Evolutionary conservation across 768 basidiomycete species (phyloP).

Genomic region (Pisolithus sp.): DNA sequence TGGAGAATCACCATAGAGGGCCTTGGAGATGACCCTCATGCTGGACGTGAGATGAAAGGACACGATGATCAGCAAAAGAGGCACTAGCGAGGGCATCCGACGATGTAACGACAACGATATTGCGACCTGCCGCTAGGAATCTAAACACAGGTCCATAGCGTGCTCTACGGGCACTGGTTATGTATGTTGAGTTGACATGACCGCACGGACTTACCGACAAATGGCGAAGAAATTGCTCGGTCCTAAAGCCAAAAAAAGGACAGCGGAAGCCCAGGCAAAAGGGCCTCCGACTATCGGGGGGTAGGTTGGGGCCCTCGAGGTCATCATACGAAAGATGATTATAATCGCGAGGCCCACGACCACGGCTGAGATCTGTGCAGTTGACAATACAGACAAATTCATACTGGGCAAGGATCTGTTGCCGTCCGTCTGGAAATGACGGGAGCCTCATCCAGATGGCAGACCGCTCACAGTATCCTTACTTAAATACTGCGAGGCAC

Average conservation of each 20-base stretch:
- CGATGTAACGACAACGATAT: slow-evolving; percentile 12
- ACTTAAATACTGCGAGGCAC: too few species aligned
- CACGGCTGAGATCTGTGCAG: background rate
- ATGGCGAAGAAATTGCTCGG: slow-evolving; percentile 11
- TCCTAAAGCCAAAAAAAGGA: slow-evolving; percentile 8
- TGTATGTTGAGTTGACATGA: background rate
- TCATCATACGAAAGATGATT: background rate
- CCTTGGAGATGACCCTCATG: slow-evolving; percentile 8
- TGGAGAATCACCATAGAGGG: slow-evolving; percentile 7
- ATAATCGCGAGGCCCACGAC: background rate
- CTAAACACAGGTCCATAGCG: slow-evolving; percentile 10
- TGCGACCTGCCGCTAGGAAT: slow-evolving; percentile 13
- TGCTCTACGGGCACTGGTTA: slow-evolving; percentile 2
- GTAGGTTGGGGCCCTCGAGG: background rate
- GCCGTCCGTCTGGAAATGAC: too few species aligned
- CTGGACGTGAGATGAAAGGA: slow-evolving; percentile 10
- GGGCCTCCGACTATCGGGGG: slow-evolving; percentile 7
- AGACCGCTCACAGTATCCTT: too few species aligned
- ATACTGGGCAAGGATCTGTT: background rate
- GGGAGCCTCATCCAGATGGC: too few species aligned
- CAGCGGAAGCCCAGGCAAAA: slow-evolving; percentile 12
- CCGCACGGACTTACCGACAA: slow-evolving; percentile 13
- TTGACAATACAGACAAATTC: background rate
- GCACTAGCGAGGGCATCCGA: slow-evolving; percentile 9
- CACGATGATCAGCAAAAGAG: slow-evolving; percentile 1